Conservation (phyloP, 176 grass and related monocot species). For the Themeda triandra region DNA sequence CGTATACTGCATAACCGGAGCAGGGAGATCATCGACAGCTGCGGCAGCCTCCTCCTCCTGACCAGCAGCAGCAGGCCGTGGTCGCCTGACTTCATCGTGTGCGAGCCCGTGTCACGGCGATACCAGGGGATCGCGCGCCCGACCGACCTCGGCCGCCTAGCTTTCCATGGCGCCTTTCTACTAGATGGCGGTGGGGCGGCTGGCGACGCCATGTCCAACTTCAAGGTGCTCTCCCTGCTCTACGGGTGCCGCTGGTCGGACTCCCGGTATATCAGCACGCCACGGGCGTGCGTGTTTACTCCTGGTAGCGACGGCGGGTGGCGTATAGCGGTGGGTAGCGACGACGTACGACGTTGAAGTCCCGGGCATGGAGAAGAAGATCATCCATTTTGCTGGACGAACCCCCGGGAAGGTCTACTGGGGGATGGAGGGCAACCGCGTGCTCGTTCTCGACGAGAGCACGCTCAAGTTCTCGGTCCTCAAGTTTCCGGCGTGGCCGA, state of each 20-base stretch:
- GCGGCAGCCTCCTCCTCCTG: constrained; percentile 3
- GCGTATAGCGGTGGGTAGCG: too few species aligned
- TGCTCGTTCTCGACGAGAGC: not conserved
- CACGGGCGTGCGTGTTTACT: not conserved
- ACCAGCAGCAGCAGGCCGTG: not conserved
- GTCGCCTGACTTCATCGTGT: not conserved
- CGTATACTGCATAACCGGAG: not conserved
- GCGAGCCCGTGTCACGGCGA: not conserved
- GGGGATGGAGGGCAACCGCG: not conserved
- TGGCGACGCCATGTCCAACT: not conserved
- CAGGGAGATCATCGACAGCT: constrained; percentile 8
- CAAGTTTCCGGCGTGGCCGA: not conserved
- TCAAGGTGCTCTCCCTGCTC: not conserved
- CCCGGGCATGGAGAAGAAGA: too few species aligned
- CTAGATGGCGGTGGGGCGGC: not conserved
- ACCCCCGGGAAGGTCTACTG: constrained; percentile 1
- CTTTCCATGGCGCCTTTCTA: not conserved
- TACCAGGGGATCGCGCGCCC: not conserved
- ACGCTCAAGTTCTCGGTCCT: not conserved
- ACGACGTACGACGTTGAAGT: not conserved
- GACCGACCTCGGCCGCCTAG: not conserved
- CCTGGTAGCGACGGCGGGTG: not conserved
- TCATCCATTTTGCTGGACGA: not conserved
- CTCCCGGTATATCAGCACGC: not conserved
- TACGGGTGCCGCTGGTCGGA: too few species aligned